phyloP scores from a whole-genome alignment of 2,329 filamentous ascomycete species.

The Cytospora leucostoma region DNA sequence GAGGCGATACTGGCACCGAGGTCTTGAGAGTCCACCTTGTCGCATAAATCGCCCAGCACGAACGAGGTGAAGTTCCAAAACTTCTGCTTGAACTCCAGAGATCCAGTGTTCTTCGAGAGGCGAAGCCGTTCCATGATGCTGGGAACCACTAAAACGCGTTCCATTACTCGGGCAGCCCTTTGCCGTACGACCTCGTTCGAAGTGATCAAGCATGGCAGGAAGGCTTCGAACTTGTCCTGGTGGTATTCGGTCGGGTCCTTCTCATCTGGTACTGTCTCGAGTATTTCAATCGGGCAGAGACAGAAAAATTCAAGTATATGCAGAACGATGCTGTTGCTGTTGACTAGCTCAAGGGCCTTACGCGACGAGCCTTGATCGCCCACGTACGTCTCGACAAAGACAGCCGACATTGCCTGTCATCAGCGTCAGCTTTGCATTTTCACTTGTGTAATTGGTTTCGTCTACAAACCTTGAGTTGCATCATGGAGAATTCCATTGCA shows the following conservation, averaged over 20 bases:
- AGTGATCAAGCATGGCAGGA: constrained; percentile 57
- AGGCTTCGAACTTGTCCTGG: constrained; percentile 51
- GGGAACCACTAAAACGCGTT: constrained; percentile 48
- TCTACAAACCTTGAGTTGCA: constrained; percentile 55
- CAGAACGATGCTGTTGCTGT: constrained; percentile 47
- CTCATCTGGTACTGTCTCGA: constrained; percentile 43
- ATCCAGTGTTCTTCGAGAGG: constrained; percentile 40
- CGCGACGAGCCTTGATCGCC: constrained; percentile 43
- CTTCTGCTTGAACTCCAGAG: constrained; percentile 43
- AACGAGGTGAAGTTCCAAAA: constrained; percentile 58
- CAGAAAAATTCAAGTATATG: constrained; percentile 60
- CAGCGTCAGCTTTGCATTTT: constrained; percentile 4
- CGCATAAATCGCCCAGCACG: constrained; percentile 51
- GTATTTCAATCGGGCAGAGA: constrained; percentile 53
- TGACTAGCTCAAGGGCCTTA: constrained; percentile 43
- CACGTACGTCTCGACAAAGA: constrained; percentile 42
- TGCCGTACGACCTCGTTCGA: constrained; percentile 51
- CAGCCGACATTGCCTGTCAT: constrained; percentile 41
- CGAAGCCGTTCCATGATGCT: constrained; percentile 40
- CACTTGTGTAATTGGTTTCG: neutral
- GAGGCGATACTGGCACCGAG: constrained; percentile 47
- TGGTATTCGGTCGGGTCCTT: constrained; percentile 42
- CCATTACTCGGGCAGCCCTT: constrained; percentile 50
- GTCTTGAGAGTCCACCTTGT: constrained; percentile 47
- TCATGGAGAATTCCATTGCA: constrained; percentile 58